A percentile compares a stretch with the other conserved stretches of the same genome.
phyloP scores from a whole-genome alignment of 306 rosid genomes.

The Lathyrus tuberosus region DNA sequence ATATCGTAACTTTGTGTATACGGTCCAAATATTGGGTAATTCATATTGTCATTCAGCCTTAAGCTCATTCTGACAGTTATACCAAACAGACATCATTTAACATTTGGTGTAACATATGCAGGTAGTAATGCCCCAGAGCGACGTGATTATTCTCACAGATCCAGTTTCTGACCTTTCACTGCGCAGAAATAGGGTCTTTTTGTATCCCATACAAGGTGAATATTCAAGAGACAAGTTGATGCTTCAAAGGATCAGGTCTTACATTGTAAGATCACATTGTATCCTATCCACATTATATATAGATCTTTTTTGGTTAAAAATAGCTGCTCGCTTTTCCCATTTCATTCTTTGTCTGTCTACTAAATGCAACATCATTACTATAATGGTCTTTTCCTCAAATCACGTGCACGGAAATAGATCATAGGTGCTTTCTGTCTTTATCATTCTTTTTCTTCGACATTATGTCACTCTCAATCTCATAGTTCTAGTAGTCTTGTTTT shows the following conservation, averaged over 20 bases:
- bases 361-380: conserved; percentile 22
- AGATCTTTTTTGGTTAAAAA: conserved; percentile 37
- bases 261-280: conserved; percentile 84
- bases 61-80: not conserved
- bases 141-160: conserved; percentile 71
- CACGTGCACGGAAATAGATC: conserved; percentile 21
- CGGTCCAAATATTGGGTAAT: conserved; percentile 10
- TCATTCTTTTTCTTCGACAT: conserved; percentile 17
- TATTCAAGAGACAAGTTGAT: conserved; percentile 94
- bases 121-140: conserved; percentile 78
- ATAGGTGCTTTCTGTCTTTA: not conserved
- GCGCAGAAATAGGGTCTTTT: conserved; percentile 62
- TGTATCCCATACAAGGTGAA: conserved; percentile 80
- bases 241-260: conserved; percentile 99
- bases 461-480: not conserved
- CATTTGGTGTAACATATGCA: conserved; percentile 45
- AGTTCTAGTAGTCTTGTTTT: conserved; percentile 14
- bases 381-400: not conserved
- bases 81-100: conserved; percentile 11
- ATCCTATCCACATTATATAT: conserved; percentile 38
- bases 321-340: not conserved
- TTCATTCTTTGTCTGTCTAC: conserved; percentile 3
- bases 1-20: not conserved
- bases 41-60: conserved; percentile 21
- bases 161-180: conserved; percentile 76